Evolutionary conservation across 345 rosid species (phyloP), one percentile per base, ranked within the genome.

Genomic region (Gossypium rotundifolium): DNA sequence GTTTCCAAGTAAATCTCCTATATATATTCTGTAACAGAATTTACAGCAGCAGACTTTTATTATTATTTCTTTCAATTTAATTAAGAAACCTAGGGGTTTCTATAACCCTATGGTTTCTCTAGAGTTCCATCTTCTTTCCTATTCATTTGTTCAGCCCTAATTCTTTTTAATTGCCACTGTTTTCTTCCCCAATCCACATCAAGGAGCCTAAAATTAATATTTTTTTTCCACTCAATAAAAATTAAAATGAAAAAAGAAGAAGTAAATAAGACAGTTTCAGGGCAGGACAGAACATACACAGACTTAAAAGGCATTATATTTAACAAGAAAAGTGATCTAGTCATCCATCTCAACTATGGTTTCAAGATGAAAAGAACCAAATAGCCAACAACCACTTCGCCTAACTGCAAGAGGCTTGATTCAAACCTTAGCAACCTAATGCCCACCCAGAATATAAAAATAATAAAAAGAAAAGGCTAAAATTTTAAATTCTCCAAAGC

Each of bases 321-420:
- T 23, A 70, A 79, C 22, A 71, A 55, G 17, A 72, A 42, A 22
- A 44, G 58, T 52, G 45, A 78, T 78, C 55, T 44, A 53, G 72
- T 25, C 46, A 25, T 23, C n/a, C 33, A 48, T 44, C 55, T 62
- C 22, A 13, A 49, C 57, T 59, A 29, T 73, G 61, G 49, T 42
- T 73, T n/a, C 46, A 17, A 61, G 58, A 33, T 9, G 53, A 71
- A 52, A 14, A 67, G 20, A 65, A 59, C 16, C 16, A n/a, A 65
- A 22, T 46, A 48, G 13, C 61, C 61, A 57, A 10, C 25, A 57
- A 57, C 27, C 61, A 9, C 3, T 11, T 57, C 27, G 5, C 61
- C 61, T 22, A 9, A 25, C 22, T 18, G 29, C 27, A 57, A 18
- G 61, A 57, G 14, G 61, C 14, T 20, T 57, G 61, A 25, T 57